Base-by-base conservation (phyloP, 2,329 filamentous ascomycete species). In the Scopulariopsis brevicaulis region DNA sequence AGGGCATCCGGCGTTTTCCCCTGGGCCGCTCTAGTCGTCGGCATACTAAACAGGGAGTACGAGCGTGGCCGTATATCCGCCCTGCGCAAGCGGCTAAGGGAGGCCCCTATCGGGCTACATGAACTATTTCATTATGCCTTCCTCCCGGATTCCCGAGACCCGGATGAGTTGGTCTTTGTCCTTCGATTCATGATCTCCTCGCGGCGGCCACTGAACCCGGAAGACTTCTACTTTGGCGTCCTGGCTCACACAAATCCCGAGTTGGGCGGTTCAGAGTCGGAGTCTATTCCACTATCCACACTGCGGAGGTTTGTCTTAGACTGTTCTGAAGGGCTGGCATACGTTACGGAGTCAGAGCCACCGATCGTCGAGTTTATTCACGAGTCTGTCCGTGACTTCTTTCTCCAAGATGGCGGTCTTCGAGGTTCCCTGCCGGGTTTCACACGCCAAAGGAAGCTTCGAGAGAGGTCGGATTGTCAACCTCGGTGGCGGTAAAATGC, bases 331-430 rank as follows among this genome's bases (percentile, higher is more conserved):
- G 54, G 54, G 7, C 22, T 46, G 15, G 37, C 54, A n/a, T 34
- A 55, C 22, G 22, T 32, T 8, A 55, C 54, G 20, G 25, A 15
- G 7, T 25, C 12, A 6, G 18, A 14, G 7, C 24, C 24, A 12
- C 34, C 34, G 18, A 18, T 28, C 4, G 54, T 55, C 35, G 34
- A 55, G 24, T 55, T 56, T 60, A 52, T 55, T 24, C 54, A 55
- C 46, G 75, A 80, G 61, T 78, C 77, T 0, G 75, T 80, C 0
- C 64, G 70, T 1, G 77, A 80, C 11, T 80, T 75, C 53, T 66
- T 81, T 0, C 24, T 77, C 2, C 70, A 70, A 8, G 69, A 71
- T 1, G 59, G 63, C 0, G 72, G 73, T 0, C 60, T 74, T 22
- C 6, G 5, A 1, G n/a, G 1, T n/a, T n/a, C 25, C 25, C 35